phyloP scores from a whole-genome alignment of 208 protist species.

The Leishmania tropica region DNA sequence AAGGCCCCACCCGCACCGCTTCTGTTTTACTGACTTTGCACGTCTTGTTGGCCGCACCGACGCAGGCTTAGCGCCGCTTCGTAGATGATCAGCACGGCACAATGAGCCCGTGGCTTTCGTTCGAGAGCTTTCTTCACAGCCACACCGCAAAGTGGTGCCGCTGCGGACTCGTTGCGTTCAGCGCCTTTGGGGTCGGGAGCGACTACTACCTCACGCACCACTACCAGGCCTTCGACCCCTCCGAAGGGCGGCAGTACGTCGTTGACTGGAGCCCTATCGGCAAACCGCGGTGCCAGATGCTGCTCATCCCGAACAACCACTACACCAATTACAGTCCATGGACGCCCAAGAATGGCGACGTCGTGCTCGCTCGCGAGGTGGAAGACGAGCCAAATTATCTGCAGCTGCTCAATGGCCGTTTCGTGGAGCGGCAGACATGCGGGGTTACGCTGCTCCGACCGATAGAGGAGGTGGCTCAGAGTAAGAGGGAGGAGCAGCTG shows the following conservation, averaged over 20 bases:
- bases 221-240: slow-evolving; percentile 74
- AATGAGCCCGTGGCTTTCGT: slow-evolving; percentile 87
- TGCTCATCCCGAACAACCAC: slow-evolving; percentile 76
- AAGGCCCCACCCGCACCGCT: background rate
- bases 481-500: slow-evolving; percentile 20
- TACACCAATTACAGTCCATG: slow-evolving; percentile 88
- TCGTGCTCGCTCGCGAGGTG: slow-evolving; percentile 77
- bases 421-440: slow-evolving; percentile 83
- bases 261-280: slow-evolving; percentile 84
- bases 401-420: slow-evolving; percentile 83
- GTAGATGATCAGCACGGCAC: background rate
- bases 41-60: background rate
- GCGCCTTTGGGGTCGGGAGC: slow-evolving; percentile 59
- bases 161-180: slow-evolving; percentile 60
- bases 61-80: background rate
- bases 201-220: slow-evolving; percentile 89
- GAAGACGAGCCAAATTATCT: slow-evolving; percentile 68
- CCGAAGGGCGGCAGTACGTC: slow-evolving; percentile 62
- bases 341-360: slow-evolving; percentile 82
- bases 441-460: slow-evolving; percentile 67
- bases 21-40: background rate
- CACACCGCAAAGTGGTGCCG: slow-evolving; percentile 62
- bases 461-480: slow-evolving; percentile 50
- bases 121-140: slow-evolving; percentile 73
- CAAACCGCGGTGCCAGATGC: slow-evolving; percentile 70